These are phyloP conservation scores for Schizosaccharomyces japonicus DNA, from an alignment of 805 yeast genomes.

Conservation along the genomic window DNA sequence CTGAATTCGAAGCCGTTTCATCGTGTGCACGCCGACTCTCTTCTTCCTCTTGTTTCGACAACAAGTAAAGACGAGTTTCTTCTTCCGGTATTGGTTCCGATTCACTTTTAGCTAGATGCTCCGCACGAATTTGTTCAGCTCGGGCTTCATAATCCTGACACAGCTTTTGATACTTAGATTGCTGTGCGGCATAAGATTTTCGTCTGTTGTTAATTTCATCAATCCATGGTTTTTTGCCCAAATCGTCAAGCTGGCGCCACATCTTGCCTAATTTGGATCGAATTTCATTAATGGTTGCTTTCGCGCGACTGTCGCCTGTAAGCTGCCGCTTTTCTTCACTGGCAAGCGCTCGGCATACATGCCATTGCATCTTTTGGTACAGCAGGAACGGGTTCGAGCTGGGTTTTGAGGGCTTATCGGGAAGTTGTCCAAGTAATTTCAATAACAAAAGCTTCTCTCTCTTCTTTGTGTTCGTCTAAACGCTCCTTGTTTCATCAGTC, in stretches of 20 bases:
- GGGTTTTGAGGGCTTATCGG: conserved; percentile 19
- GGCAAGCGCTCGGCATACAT: conserved; percentile 18
- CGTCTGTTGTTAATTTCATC: conserved; percentile 16
- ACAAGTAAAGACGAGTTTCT: background rate
- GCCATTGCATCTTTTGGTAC: conserved; percentile 22
- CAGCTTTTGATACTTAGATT: conserved; percentile 15
- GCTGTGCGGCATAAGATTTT: conserved; percentile 16
- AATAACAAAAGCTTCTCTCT: conserved; percentile 6
- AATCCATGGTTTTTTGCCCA: conserved; percentile 18
- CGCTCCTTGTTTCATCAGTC: background rate
- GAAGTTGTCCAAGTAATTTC: conserved; percentile 18
- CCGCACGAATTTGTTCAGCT: conserved; percentile 1
- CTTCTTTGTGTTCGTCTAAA: conserved; percentile 5
- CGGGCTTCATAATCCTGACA: background rate
- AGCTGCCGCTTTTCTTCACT: conserved; percentile 14
- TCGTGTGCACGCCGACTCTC: background rate
- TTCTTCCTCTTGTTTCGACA: conserved; percentile 1
- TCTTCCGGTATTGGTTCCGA: conserved; percentile 1
- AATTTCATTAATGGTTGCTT: conserved; percentile 20
- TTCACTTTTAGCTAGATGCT: background rate
- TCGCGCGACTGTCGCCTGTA: conserved; percentile 14
- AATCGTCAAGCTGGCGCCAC: conserved; percentile 20
- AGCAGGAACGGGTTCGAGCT: conserved; percentile 20
- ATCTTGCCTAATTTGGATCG: conserved; percentile 19
- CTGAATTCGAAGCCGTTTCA: background rate